Conservation (phyloP, 2,329 filamentous ascomycete genomes). For the Ascomycota sp. region DNA sequence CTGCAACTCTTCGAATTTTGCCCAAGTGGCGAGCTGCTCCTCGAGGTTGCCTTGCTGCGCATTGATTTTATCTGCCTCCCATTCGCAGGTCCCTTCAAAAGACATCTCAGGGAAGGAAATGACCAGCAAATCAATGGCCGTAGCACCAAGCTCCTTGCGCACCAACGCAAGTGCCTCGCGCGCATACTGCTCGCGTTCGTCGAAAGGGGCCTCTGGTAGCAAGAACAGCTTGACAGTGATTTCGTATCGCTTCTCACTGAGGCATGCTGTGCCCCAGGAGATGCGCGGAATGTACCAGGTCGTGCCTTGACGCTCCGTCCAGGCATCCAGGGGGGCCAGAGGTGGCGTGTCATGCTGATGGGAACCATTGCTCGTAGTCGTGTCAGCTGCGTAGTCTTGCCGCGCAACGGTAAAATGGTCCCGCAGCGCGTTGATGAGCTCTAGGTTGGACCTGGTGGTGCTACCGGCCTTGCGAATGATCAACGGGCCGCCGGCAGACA, state of each 20-base stretch:
- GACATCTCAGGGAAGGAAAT: slow-evolving; percentile 83
- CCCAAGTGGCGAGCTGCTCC: slow-evolving; percentile 48
- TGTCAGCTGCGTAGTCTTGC: slow-evolving; percentile 28
- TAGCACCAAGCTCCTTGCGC: slow-evolving; percentile 54
- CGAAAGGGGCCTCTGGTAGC: slow-evolving; percentile 47
- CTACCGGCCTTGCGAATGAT: slow-evolving; percentile 61
- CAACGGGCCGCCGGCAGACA: slow-evolving; percentile 63
- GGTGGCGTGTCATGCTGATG: slow-evolving; percentile 10
- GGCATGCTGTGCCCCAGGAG: slow-evolving; percentile 46
- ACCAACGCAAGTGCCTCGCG: slow-evolving; percentile 64
- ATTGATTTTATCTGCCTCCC: slow-evolving; percentile 44
- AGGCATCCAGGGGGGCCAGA: slow-evolving; percentile 22
- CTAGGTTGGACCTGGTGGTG: slow-evolving; percentile 66
- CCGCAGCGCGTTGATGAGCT: slow-evolving; percentile 74
- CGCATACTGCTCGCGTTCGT: slow-evolving; percentile 48
- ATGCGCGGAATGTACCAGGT: slow-evolving; percentile 60
- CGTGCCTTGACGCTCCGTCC: slow-evolving; percentile 45
- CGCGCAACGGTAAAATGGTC: slow-evolving; percentile 63
- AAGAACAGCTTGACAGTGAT: slow-evolving; percentile 94
- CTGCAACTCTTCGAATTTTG: slow-evolving; percentile 54
- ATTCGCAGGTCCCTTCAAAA: slow-evolving; percentile 84
- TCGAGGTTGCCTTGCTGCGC: slow-evolving; percentile 42
- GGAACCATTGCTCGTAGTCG: slow-evolving; percentile 12
- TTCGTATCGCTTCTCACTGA: slow-evolving; percentile 80
- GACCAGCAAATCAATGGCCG: slow-evolving; percentile 69